Base-by-base conservation (phyloP, 2,329 filamentous ascomycete species). In the Diaporthe velutina region DNA sequence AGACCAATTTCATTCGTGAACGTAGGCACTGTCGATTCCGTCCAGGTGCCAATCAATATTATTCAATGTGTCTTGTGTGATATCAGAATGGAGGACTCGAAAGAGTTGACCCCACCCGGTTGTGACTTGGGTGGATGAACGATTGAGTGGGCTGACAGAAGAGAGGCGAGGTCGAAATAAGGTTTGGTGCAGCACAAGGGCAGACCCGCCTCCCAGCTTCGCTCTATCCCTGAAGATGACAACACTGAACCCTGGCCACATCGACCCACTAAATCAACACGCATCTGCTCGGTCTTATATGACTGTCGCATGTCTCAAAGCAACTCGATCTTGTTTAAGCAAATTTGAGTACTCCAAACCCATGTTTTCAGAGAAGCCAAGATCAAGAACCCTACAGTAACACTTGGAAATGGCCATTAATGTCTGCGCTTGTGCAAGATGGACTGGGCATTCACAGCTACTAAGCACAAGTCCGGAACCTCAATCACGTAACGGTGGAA, bases 161-260 rank as follows among this genome's bases (percentile, higher is more conserved):
- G 64, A 38, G 64, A 68, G 8, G 15, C 15, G 64, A 25, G 48
- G 64, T 68, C 64, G 33, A 40, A 40, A 30, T 68, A 68, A 68
- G 64, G 45, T 68, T 68, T 54, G 64, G n/a, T 54, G 61, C 61
- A 66, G 60, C 42, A 8, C 45, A n/a, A n/a, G 45, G 28, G 30
- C 64, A 48, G 48, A 54, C 19, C 64, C 40, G 48, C 61, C 30
- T 22, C 17, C 9, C 22, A 54, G 48, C 64, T 8, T 54, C 64
- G 45, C 64, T 68, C 33, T 52, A 54, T 54, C 64, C 64, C 48
- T 54, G 64, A 67, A 40, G 45, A 45, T 67, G 45, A 52, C 64
- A 52, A 48, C 22, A 54, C 61, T 67, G 61, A 38, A 67, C 45
- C 30, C 45, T 52, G n/a, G 22, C 22, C 22, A 52, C 12, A 22